Evolutionary conservation across 768 basidiomycete species (phyloP).

Genomic region (Termitomyces sp.): DNA sequence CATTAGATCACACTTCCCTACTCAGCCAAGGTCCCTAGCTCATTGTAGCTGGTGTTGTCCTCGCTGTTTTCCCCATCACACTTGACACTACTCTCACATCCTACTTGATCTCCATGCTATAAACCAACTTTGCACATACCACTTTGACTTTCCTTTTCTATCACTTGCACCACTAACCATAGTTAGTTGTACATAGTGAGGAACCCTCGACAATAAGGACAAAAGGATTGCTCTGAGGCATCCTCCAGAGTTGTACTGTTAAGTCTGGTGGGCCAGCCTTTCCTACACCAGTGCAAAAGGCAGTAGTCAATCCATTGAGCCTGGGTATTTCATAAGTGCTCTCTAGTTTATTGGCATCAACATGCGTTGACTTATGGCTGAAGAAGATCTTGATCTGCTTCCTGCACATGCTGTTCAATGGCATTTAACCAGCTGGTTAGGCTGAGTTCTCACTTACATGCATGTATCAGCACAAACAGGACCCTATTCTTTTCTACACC

Average conservation of each 20-base stretch:
- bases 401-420: neutral
- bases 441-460: no score
- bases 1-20: no score
- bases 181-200: neutral
- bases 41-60: neutral
- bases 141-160: no score
- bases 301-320: neutral
- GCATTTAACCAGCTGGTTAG: neutral
- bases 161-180: no score
- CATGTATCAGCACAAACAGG: no score
- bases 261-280: slow-evolving; percentile 1
- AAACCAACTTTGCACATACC: no score
- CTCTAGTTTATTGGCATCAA: neutral
- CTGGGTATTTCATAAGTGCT: neutral
- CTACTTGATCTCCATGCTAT: neutral
- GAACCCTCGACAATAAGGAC: slow-evolving; percentile 3
- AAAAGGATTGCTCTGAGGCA: neutral
- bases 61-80: neutral
- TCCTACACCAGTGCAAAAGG: neutral
- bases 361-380: neutral
- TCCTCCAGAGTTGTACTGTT: neutral
- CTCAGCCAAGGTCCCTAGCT: slow-evolving; percentile 2
- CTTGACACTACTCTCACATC: neutral
- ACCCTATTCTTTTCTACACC: no score
- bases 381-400: neutral